A percentile compares a stretch with the other conserved stretches of the same genome.
Evolutionary conservation across 1,284 basidiomycete species (phyloP).

Genomic region (Apiotrichum akiyoshidainum): DNA sequence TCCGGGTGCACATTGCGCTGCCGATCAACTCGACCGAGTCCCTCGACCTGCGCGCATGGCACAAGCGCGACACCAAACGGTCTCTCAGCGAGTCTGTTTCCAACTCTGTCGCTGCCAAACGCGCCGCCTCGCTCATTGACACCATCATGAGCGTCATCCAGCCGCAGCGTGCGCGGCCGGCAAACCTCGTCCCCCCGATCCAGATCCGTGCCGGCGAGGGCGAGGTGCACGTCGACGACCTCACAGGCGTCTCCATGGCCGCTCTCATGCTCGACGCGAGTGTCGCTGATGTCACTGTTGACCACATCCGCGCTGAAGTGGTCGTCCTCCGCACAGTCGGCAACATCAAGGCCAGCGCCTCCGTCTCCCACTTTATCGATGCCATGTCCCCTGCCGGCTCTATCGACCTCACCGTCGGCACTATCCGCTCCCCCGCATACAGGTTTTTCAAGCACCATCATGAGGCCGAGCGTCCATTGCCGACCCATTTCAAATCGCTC

Average conservation of each 20-base stretch:
- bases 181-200: constrained; percentile 9
- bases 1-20: constrained; percentile 20
- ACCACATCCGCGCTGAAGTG: constrained; percentile 9
- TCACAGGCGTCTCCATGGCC: constrained; percentile 5
- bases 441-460: background rate
- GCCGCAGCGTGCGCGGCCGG: background rate
- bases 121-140: background rate
- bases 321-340: constrained; percentile 9
- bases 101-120: background rate
- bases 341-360: constrained; percentile 1
- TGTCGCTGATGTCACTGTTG: constrained; percentile 9
- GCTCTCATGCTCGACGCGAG: constrained; percentile 5
- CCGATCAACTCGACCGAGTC: background rate
- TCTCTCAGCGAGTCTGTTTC: background rate
- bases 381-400: constrained; percentile 8
- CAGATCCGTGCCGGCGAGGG: constrained; percentile 6
- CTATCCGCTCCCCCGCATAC: background rate
- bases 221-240: constrained; percentile 8
- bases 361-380: constrained; percentile 9
- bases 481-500: background rate
- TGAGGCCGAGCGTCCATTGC: background rate
- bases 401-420: constrained; percentile 9
- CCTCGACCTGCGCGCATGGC: background rate
- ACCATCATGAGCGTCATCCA: background rate
- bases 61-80: no score